Evolutionary conservation across 257 asterid species (phyloP).

Genomic region (Fraxinus anomala): DNA sequence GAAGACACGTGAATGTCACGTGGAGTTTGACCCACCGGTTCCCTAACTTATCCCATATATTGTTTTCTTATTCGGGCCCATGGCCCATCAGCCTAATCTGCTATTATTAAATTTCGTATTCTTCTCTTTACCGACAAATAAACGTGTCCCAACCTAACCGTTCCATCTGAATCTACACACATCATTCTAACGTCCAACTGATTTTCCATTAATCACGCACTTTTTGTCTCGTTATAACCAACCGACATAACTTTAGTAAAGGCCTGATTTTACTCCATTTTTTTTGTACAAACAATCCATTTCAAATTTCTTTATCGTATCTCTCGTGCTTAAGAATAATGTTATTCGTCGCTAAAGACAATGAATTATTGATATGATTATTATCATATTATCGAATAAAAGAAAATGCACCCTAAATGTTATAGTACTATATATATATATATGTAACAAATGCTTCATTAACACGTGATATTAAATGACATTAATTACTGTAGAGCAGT

Average conservation of each 20-base stretch:
- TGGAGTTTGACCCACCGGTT: conserved; percentile 52
- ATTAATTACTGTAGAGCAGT: too few relatives aligned
- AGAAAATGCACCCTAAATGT: too few relatives aligned
- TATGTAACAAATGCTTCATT: too few relatives aligned
- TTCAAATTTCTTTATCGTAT: neutral
- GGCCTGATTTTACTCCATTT: neutral
- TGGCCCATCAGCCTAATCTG: neutral
- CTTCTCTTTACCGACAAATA: conserved; percentile 29
- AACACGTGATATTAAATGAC: too few relatives aligned
- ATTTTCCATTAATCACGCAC: conserved; percentile 25
- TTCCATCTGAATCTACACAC: neutral
- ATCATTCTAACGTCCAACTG: conserved; percentile 31
- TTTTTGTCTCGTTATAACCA: conserved; percentile 25
- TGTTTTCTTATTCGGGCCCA: neutral
- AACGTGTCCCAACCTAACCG: conserved; percentile 40
- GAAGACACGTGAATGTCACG: conserved; percentile 44
- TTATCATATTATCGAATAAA: too few relatives aligned
- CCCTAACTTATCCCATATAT: neutral
- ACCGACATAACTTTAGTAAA: neutral
- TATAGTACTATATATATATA: too few relatives aligned
- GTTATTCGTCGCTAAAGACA: too few relatives aligned
- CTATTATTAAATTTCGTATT: neutral
- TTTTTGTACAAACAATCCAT: neutral
- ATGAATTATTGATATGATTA: too few relatives aligned
- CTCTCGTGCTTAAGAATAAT: too few relatives aligned